A percentile compares a stretch with the other conserved stretches of the same genome.
Evolutionary conservation across 805 yeast species (phyloP).

Genomic region (Candida gorgasii): DNA sequence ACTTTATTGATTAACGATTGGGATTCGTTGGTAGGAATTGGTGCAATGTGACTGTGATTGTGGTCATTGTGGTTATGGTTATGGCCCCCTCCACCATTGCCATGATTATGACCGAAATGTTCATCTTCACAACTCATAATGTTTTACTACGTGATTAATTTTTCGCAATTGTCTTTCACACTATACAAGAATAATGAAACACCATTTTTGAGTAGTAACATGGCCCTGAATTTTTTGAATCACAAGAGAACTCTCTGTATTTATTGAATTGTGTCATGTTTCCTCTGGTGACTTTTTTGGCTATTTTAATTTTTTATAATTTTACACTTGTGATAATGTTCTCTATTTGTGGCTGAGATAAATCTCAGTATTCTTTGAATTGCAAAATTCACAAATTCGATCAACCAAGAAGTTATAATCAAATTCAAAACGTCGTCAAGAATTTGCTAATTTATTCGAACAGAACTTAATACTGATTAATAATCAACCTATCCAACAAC

Average conservation of each 20-base stretch:
- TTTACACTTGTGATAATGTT: not conserved
- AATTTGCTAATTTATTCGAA: too few species aligned
- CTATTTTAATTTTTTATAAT: not conserved
- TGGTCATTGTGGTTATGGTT: conserved; percentile 29
- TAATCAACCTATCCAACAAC: too few species aligned
- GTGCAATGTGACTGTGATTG: conserved; percentile 49
- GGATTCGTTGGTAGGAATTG: conserved; percentile 67
- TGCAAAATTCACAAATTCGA: not conserved
- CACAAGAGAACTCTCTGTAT: too few species aligned
- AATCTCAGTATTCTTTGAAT: not conserved
- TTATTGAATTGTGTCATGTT: too few species aligned
- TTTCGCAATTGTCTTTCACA: not conserved
- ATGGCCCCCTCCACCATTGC: conserved; percentile 13
- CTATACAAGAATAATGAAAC: too few species aligned
- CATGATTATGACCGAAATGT: conserved; percentile 21
- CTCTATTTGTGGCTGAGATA: not conserved
- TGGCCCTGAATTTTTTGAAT: too few species aligned
- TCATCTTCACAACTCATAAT: conserved; percentile 33
- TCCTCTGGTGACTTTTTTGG: not conserved
- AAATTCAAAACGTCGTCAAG: too few species aligned
- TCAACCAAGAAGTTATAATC: too few species aligned
- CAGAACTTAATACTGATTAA: too few species aligned
- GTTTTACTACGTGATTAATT: too few species aligned
- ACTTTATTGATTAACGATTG: conserved; percentile 68
- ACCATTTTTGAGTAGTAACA: too few species aligned